Evolutionary conservation across 306 rosid species (phyloP), one percentile per base, ranked within the genome.

Genomic region (Quercus agrifolia): DNA sequence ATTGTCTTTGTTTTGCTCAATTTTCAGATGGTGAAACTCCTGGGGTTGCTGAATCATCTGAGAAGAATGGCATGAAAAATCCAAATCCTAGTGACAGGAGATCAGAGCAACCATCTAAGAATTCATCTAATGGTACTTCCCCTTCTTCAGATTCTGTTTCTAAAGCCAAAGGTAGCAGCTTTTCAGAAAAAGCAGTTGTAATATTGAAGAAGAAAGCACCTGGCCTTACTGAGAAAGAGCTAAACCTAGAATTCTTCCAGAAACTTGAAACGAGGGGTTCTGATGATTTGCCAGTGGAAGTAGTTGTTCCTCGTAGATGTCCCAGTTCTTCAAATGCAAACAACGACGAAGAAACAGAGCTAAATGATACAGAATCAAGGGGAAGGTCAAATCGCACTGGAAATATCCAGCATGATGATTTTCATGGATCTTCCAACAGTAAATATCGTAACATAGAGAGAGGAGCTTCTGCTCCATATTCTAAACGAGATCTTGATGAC

Each of bases 211-310:
- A 96, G 93, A 96, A 96, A 89, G 82, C 92, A 14, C 93, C 92
- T 44, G 86, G 52, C 77, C 89, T 96, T 83, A 61, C 82, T 71
- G 99, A 93, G 85, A 91, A 93, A 86, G 99, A 90, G 78, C 70
- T 90, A 75, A 96, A 96, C 86, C 93, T 88, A 52, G 99, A 96
- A 77, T 96, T 96, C 89, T 96, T 96, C 82, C 99, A 93, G 81
- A 93, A 89, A 73, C 97, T 96, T 75, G 96, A 93, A 86, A 87
- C 84, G 71, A 90, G 97, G 84, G 96, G 88, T 66, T 86, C 97
- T 5, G 98, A 77, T 78, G 99, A 95, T 81, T 88, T 95, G 74
- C 96, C 94, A 57, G 97, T 96, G 58, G 99, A 96, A 87, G 98
- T 96, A 31, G 91, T 90, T 79, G 91, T 96, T 83, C 93, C 99